Conservation (phyloP, 163 green algal species). For the Prototheca cutis region DNA sequence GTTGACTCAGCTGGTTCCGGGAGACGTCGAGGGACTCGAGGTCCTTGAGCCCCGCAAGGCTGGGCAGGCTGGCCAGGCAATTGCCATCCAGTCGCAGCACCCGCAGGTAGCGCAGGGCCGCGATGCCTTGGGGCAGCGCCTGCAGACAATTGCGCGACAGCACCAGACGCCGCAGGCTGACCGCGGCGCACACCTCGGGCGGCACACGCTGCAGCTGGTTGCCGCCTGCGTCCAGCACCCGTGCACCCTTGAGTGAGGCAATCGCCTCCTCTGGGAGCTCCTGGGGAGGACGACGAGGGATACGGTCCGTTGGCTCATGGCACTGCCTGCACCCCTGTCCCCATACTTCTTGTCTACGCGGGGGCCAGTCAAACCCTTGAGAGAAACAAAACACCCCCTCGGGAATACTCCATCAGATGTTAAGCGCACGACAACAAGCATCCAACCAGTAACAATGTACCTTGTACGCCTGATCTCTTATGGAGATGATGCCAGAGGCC, state of each 20-base stretch:
- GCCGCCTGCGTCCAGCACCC: slow-evolving; percentile 28
- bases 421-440: too few relatives aligned
- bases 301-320: not conserved
- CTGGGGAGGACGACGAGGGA: slow-evolving; percentile 6
- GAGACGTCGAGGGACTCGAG: not conserved
- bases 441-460: too few relatives aligned
- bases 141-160: slow-evolving; percentile 39
- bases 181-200: slow-evolving; percentile 9
- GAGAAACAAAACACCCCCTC: too few relatives aligned
- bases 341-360: too few relatives aligned
- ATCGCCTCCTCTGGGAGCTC: slow-evolving; percentile 21
- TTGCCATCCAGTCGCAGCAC: slow-evolving; percentile 35
- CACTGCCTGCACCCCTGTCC: too few relatives aligned
- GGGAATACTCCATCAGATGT: too few relatives aligned
- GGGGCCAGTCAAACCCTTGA: too few relatives aligned
- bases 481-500: not conserved
- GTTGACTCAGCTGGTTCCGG: slow-evolving; percentile 23
- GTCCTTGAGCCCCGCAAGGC: not conserved
- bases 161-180: slow-evolving; percentile 25
- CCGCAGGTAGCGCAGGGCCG: slow-evolving; percentile 13
- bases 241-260: slow-evolving; percentile 10
- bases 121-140: slow-evolving; percentile 29
- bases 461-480: too few relatives aligned
- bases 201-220: slow-evolving; percentile 27
- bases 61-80: not conserved